phyloP scores from a whole-genome alignment of 495 filamentous ascomycete species.

The Cercophora newfieldiana region DNA sequence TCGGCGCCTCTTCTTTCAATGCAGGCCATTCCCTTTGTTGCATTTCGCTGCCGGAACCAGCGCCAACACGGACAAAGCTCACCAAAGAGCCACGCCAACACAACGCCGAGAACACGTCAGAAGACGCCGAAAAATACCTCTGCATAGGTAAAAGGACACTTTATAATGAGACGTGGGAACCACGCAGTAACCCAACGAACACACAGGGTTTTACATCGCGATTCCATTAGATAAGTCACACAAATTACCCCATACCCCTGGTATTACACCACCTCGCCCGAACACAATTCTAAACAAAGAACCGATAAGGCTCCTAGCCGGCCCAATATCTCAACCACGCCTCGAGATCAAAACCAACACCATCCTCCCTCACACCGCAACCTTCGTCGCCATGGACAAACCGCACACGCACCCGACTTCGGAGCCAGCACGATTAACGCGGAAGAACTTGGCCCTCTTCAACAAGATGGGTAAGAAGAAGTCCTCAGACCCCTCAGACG shows the following conservation, averaged over 20 bases:
- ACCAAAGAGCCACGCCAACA: background rate
- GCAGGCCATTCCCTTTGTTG: background rate
- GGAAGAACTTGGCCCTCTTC: conserved; percentile 29
- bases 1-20: too few species aligned
- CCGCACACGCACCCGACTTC: conserved; percentile 22
- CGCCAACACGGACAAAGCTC: background rate
- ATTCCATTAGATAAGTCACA: background rate
- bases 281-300: too few species aligned
- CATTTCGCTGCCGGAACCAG: background rate
- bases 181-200: background rate
- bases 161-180: background rate
- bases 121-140: background rate
- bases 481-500: conserved; percentile 16
- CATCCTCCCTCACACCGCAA: too few species aligned
- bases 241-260: background rate
- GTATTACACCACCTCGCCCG: background rate
- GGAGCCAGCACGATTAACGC: conserved; percentile 28
- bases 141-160: background rate
- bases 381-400: too few species aligned
- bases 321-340: too few species aligned
- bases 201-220: background rate
- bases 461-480: conserved; percentile 36
- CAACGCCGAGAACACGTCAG: background rate
- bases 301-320: too few species aligned
- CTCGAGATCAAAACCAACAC: too few species aligned